A percentile compares a stretch with the other conserved stretches of the same genome.
These are phyloP conservation scores for Nicotiana obtusifolia DNA, from an alignment of 257 asterid genomes.

Conservation along the genomic window DNA sequence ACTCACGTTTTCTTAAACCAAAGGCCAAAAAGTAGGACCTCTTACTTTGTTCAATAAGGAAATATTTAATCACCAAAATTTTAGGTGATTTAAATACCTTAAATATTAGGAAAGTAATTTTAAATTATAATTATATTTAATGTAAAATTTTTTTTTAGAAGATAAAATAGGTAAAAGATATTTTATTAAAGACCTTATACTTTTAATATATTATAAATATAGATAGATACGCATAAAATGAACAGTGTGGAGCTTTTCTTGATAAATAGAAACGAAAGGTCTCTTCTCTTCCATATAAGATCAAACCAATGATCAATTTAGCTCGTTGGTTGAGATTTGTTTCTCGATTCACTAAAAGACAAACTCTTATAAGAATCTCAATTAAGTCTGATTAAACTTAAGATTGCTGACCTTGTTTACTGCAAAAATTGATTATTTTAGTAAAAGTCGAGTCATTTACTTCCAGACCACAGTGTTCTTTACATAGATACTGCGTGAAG, in stretches of 20 bases:
- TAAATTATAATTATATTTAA: no score
- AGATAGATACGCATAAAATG: no score
- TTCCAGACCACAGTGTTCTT: background rate
- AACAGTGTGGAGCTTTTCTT: background rate
- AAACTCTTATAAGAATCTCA: background rate
- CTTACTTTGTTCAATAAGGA: no score
- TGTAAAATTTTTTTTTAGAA: no score
- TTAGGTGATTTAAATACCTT: no score
- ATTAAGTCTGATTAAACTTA: background rate
- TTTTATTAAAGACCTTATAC: accelerated
- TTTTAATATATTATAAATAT: no score
- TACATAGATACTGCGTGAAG: background rate
- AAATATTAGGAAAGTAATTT: no score
- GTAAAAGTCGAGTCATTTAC: background rate
- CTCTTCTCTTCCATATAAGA: background rate
- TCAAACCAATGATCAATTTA: background rate
- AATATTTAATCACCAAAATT: no score
- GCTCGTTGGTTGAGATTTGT: background rate
- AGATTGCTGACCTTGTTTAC: background rate
- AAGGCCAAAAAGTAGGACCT: no score
- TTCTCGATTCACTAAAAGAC: background rate
- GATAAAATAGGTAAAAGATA: accelerated
- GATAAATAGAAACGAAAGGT: background rate
- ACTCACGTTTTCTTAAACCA: no score
- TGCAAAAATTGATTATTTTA: background rate